A percentile compares a stretch with the other conserved stretches of the same genome.
Conservation (phyloP, 148 eudicot genomes). For the Agrostemma githago region DNA sequence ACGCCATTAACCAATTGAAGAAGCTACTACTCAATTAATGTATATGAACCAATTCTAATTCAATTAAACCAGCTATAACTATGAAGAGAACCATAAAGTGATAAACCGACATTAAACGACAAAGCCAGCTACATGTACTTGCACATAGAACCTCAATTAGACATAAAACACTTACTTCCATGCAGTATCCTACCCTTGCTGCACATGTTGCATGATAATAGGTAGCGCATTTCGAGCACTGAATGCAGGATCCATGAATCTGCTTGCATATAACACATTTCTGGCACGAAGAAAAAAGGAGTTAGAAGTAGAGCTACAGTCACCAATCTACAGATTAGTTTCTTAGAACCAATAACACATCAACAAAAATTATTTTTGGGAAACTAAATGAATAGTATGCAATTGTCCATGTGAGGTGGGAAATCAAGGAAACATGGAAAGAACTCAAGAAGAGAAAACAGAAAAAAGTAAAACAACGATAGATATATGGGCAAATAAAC, state of each 20-base stretch:
- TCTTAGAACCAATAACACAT: not conserved
- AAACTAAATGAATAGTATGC: not conserved
- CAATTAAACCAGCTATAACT: not conserved
- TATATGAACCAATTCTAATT: not conserved
- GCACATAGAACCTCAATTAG: not conserved
- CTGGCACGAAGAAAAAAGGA: conserved; percentile 37
- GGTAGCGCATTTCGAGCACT: conserved; percentile 87
- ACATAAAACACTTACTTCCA: conserved; percentile 65
- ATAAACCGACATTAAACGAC: not conserved
- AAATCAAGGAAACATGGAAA: not conserved
- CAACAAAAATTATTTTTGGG: not conserved
- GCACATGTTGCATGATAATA: conserved; percentile 90
- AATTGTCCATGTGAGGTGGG: not conserved
- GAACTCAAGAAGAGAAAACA: not conserved
- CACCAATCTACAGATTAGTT: not conserved
- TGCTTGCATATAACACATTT: conserved; percentile 78
- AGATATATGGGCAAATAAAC: not conserved
- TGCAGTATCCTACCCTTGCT: conserved; percentile 78
- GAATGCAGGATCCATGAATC: conserved; percentile 89
- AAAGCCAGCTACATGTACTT: not conserved
- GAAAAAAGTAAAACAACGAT: not conserved
- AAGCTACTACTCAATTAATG: not conserved
- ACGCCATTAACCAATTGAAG: not conserved
- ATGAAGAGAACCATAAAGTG: not conserved
- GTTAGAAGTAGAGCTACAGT: conserved; percentile 9